Base-by-base conservation (phyloP, 2,329 filamentous ascomycete species). In the Fusarium gaditjirri region DNA sequence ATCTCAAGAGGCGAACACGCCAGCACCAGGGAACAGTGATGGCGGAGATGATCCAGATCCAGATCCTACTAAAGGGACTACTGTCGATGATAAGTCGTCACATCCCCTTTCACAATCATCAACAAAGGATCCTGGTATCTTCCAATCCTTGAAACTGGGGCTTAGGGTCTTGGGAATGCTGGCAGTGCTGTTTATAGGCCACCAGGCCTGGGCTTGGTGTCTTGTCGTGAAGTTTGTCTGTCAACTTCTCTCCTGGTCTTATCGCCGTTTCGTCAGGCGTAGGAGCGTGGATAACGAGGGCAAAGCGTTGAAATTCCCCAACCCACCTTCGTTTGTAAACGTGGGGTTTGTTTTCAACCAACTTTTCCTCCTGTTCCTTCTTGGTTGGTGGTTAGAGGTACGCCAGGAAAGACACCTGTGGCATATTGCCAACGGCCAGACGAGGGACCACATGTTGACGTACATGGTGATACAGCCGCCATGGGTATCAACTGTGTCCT, bases 391-490 rank as follows among this genome's bases (percentile, higher is more conserved):
- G 47, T n/a, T 75, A 12, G 72, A 74, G 10, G 47, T 64, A 16
- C 57, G 54, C 2, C 42, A 50, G 11, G 78, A 82, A 59, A 70
- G 75, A 54, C 11, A 70, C 6, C 69, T 80, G 16, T 83, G 80
- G 81, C 27, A 76, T 16, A 53, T 65, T 39, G 80, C 75, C 10
- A 82, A 83, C 52, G 71, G 73, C 21, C 36, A 75, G 39, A 80
- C 80, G n/a, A 71, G 76, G 60, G 61, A 50, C n/a, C 75, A 80
- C 36, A 70, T 81, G 68, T 54, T 81, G 23, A 57, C 47, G 27
- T 39, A 70, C 19, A 57, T 53, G 23, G 61, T 61, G 17, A 61
- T 61, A 16, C 44, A 42, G 5, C 21, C 39, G 7, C 62, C 61
- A 31, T 66, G 56, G 55, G 31, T 59, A 47, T 49, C 63, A 17